Evolutionary conservation across 2,329 filamentous ascomycete species (phyloP).

Genomic region (Trichoderma asperellum): DNA sequence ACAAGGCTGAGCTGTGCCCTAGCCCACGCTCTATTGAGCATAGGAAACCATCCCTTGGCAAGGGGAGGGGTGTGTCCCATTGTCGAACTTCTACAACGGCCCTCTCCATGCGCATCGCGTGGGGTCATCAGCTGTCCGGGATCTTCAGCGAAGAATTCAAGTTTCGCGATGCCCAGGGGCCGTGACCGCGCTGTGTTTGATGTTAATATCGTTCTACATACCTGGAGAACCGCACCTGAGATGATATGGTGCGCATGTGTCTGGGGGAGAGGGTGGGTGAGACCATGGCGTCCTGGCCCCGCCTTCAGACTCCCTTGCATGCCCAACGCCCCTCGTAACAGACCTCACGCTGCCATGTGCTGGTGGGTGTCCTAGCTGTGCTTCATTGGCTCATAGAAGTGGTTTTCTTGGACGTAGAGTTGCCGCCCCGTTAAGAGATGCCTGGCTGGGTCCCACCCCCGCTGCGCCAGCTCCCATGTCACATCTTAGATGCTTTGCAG

Average conservation of each 20-base stretch:
- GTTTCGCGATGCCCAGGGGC: slow-evolving; percentile 34
- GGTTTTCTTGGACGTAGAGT: slow-evolving; percentile 35
- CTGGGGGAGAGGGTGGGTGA: slow-evolving; percentile 33
- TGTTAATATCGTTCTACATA: slow-evolving; percentile 46
- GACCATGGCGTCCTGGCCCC: slow-evolving; percentile 37
- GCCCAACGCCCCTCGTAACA: slow-evolving; percentile 42
- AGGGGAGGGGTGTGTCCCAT: slow-evolving; percentile 27
- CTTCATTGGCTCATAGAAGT: slow-evolving; percentile 38
- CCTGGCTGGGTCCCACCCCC: slow-evolving; percentile 31
- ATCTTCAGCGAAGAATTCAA: slow-evolving; percentile 38
- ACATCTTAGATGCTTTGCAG: slow-evolving; percentile 36
- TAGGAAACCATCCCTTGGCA: slow-evolving; percentile 33
- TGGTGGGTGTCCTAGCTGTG: slow-evolving; percentile 36
- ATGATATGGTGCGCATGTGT: slow-evolving; percentile 32
- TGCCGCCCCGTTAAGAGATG: slow-evolving; percentile 33
- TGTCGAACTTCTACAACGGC: slow-evolving; percentile 17
- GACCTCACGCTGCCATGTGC: slow-evolving; percentile 44
- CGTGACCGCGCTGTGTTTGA: slow-evolving; percentile 42
- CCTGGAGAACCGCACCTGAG: slow-evolving; percentile 25
- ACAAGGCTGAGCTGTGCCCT: slow-evolving; percentile 28
- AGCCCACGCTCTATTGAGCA: slow-evolving; percentile 26
- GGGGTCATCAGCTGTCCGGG: slow-evolving; percentile 29
- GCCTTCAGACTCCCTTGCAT: slow-evolving; percentile 44
- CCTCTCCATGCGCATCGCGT: slow-evolving; percentile 10
- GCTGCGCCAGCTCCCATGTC: slow-evolving; percentile 30